Evolutionary conservation across 2,329 filamentous ascomycete species (phyloP), one percentile per base, ranked within the genome.

Genomic region (Hypoxylon sp.): DNA sequence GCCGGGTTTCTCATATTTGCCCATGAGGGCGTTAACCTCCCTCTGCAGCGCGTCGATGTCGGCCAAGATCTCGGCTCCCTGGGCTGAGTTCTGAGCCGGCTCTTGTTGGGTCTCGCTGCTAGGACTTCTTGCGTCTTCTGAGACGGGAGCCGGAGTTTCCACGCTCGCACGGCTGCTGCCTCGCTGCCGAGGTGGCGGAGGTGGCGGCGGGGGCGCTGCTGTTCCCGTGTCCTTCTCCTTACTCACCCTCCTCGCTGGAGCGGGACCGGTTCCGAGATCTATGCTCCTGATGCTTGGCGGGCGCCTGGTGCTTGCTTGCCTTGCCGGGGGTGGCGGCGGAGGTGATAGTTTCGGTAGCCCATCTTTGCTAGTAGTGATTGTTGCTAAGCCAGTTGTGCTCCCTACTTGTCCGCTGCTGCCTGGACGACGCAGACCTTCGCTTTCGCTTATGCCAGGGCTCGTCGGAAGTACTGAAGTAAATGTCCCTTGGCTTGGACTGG

Each of bases 31-130:
- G 74, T 94, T 89, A 33, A 94, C 89, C 69, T 94, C 90, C 69
- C 83, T 83, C 74, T 91, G 89, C 61, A 94, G 74, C 18, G 86
- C 86, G 42, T 85, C 83, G 52, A 94, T 74, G 70, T 93, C 89
- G 1, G 88, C 88, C 64, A 94, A 73, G 57, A 93, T 91, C 68
- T 90, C 84, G 37, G 76, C 63, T 54, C 78, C 13, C 4, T 18
- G 20, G n/a, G 27, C 10, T 23, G 27, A 13, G 2, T 45, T 3
- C 23, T 45, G 38, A 18, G 29, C 5, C 24, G 23, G 4, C 6
- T 52, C 49, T 13, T 49, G 45, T n/a, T 17, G 46, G 11, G 20
- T 21, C 4, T 59, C 60, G 17, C 31, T 23, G 24, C 50, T 50
- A 24, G 20, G 17, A 21, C 42, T 55, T 18, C 40, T 71, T 37